Base-by-base conservation (phyloP, 345 rosid species). In the Gossypium ekmanianum region DNA sequence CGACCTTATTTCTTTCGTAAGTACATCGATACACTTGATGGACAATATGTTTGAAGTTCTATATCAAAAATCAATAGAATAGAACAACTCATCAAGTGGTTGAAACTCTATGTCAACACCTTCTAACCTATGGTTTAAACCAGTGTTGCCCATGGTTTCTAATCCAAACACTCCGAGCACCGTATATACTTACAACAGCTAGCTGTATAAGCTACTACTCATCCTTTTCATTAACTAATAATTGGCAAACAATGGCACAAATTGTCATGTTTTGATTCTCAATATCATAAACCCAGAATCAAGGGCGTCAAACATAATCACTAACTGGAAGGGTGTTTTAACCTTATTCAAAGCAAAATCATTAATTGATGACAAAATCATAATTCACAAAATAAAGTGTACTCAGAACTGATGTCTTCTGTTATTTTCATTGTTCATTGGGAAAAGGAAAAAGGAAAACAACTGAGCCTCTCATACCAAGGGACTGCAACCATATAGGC, bases 331-430 rank as follows among this genome's bases (percentile, higher is more conserved):
- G 41, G 11, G 17, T 24, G 17, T 39, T 17, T 27, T 27, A 39
- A 63, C 61, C 63, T 54, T 71, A 77, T 55, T 56, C n/a, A 56
- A 44, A 27, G 17, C 52, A 54, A 39, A 61, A 70, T 1, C 78
- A 69, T 7, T 11, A 73, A 57, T 39, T 12, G 44, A 63, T 1
- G 9, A 69, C 61, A 27, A 51, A 17, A 51, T 17, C 61, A 68
- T 0, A 68, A 68, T 50, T 70, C 73, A 27, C 26, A 70, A 70
- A 34, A 43, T 17, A 61, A 48, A 71, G 76, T 13, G 78, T 16
- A 70, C 45, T 20, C 27, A 48, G 50, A 74, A 74, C 61, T 43
- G 20, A 24, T 63, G 71, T 78, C 66, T 73, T 34, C 41, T 45
- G 47, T 75, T 62, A 68, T 77, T 72, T 48, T 70, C 6, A 29